These are phyloP conservation scores for Chlorophyllum brunneum DNA, from an alignment of 768 basidiomycete species.

Conservation along the genomic window DNA sequence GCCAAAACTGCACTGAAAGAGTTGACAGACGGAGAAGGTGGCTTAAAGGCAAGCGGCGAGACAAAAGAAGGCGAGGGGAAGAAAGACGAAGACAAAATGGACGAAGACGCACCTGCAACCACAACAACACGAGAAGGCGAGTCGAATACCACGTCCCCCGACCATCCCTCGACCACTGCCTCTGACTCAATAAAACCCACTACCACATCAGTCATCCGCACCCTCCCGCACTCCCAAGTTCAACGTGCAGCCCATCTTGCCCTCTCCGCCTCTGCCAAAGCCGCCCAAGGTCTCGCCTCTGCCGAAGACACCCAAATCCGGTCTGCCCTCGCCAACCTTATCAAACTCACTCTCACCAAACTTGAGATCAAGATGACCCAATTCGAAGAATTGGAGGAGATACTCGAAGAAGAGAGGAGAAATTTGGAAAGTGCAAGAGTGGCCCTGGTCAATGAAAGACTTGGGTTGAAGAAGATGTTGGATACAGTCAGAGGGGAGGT, in stretches of 20 bases:
- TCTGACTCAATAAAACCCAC: slow-evolving; percentile 9
- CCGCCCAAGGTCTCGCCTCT: slow-evolving; percentile 81
- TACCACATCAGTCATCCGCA: slow-evolving; percentile 31
- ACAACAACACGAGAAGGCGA: slow-evolving; percentile 18
- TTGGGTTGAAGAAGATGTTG: slow-evolving; percentile 66
- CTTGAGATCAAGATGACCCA: slow-evolving; percentile 93
- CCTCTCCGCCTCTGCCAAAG: slow-evolving; percentile 83
- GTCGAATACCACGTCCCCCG: slow-evolving; percentile 28
- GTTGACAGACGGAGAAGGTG: slow-evolving; percentile 56
- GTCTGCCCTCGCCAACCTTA: slow-evolving; percentile 72
- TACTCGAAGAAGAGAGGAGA: slow-evolving; percentile 87
- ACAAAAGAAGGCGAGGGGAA: slow-evolving; percentile 25
- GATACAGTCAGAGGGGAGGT: slow-evolving; percentile 67
- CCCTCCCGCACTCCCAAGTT: slow-evolving; percentile 68
- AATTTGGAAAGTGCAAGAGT: slow-evolving; percentile 79
- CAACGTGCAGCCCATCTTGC: slow-evolving; percentile 84
- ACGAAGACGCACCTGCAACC: slow-evolving; percentile 32
- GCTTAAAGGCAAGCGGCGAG: slow-evolving; percentile 31
- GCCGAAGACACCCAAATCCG: slow-evolving; percentile 80
- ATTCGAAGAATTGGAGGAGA: slow-evolving; percentile 91
- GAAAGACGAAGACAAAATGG: slow-evolving; percentile 44
- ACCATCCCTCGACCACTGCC: slow-evolving; percentile 23
- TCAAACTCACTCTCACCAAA: slow-evolving; percentile 82
- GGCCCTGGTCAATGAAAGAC: slow-evolving; percentile 75
- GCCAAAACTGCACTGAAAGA: slow-evolving; percentile 88